These are phyloP conservation scores for Thelonectria discophora DNA, from an alignment of 2,329 filamentous ascomycete species.

Conservation along the genomic window DNA sequence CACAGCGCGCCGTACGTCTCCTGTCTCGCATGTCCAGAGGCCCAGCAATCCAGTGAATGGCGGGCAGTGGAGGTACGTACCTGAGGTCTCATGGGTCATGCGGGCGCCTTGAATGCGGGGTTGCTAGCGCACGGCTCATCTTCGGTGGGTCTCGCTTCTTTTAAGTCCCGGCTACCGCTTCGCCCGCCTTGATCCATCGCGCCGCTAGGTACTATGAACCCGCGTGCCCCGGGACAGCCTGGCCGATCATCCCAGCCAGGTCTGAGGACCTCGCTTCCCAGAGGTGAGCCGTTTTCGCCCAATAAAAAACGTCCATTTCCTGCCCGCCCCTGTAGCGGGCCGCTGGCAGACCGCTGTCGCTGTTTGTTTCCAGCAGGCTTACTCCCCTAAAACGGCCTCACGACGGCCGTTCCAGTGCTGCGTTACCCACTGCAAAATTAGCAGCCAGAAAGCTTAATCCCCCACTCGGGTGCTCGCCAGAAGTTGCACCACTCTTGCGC, in stretches of 20 bases:
- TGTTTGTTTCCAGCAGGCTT: conserved; percentile 2
- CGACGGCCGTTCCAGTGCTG: background rate
- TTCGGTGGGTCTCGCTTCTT: conserved; percentile 22
- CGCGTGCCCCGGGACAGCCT: conserved; percentile 22
- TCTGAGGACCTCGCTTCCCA: background rate
- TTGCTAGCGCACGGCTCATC: conserved; percentile 31
- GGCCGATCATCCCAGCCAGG: conserved; percentile 21
- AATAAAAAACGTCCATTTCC: conserved; percentile 1
- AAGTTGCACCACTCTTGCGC: conserved; percentile 13
- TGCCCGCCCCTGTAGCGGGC: conserved; percentile 11
- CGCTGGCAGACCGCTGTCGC: conserved; percentile 19
- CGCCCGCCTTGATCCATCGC: conserved; percentile 12
- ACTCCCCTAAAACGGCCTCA: background rate
- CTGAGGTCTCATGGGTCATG: conserved; percentile 33
- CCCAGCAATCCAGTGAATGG: no score
- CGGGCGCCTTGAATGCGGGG: conserved; percentile 31
- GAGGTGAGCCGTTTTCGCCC: background rate
- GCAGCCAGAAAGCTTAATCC: conserved; percentile 33
- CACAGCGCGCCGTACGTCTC: conserved; percentile 32
- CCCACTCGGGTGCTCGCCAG: conserved; percentile 28
- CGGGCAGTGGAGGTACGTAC: conserved; percentile 22
- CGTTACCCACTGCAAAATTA: conserved; percentile 17
- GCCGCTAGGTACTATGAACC: conserved; percentile 26
- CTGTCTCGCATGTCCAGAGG: conserved; percentile 22
- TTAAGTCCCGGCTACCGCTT: conserved; percentile 28